Evolutionary conservation across 2,329 filamentous ascomycete genomes (phyloP), one percentile per base, ranked within the genome.

Genomic region (Cladosporium sphaerospermum): DNA sequence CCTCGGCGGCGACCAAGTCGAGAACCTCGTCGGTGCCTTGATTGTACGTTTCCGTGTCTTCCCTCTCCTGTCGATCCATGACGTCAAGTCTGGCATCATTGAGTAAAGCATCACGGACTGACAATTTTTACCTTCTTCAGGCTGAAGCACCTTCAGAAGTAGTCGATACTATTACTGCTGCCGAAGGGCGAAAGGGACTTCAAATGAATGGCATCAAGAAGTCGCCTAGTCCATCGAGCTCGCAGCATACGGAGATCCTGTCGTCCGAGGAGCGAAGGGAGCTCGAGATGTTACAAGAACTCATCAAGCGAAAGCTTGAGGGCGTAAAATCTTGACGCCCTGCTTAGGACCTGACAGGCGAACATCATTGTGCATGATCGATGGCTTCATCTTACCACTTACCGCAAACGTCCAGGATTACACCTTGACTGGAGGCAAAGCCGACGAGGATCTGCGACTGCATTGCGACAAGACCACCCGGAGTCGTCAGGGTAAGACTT

Each of bases 21-120:
- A 74, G 52, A 69, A 68, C 47, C 75, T 88, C 54, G 74, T 84
- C 49, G 74, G 80, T 56, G 76, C 80, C 50, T 74, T 88, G 58
- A 74, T 86, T 58, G 84, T 87, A 73, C 75, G 83, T 78, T 58
- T 53, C 18, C 32, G 33, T 40, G 3, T 52, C 47, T 54, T 52
- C 57, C 56, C 55, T 51, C 55, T 50, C 45, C 9, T 31, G 50
- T 40, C 50, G 45, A 45, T 54, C 40, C 18, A 45, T 45, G 50
- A 45, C 50, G 50, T 45, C 50, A 45, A 47, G 45, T n/a, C 23
- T 13, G 32, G 41, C 2, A n/a, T 34, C 32, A 18, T 23, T 42
- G 34, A 28, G 14, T 14, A 18, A 28, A 10, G 14, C 11, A 23
- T 9, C 14, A 19, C 8, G 34, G 32, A 36, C 40, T 44, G 32